Conservation (phyloP, 208 protist genomes). For the Ichthyophonus hoferi region DNA sequence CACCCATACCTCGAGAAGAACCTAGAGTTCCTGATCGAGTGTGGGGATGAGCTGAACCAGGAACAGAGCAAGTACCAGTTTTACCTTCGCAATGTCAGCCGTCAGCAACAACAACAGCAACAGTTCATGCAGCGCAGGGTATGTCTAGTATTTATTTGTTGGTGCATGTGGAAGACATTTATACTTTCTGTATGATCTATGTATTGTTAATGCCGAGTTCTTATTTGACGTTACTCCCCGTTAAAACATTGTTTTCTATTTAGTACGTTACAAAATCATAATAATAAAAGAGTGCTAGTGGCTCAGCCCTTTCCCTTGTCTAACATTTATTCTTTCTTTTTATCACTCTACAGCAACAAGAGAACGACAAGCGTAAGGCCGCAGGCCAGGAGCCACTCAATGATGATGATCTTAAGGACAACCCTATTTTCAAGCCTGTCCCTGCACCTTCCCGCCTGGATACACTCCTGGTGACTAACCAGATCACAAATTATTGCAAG, state of each 20-base stretch:
- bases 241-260: neutral
- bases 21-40: slow-evolving; percentile 55
- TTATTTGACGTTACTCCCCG: neutral
- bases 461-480: slow-evolving; percentile 58
- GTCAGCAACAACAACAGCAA: slow-evolving; percentile 27
- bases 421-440: slow-evolving; percentile 41
- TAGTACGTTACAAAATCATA: no score
- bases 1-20: slow-evolving; percentile 28
- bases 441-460: slow-evolving; percentile 55
- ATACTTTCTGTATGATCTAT: neutral
- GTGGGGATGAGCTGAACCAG: slow-evolving; percentile 45
- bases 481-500: slow-evolving; percentile 63
- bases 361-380: slow-evolving; percentile 16
- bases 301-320: no score
- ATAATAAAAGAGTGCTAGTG: no score
- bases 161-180: neutral
- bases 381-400: slow-evolving; percentile 16
- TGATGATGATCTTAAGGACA: slow-evolving; percentile 31
- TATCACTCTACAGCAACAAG: neutral
- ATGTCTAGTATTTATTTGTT: slow-evolving; percentile 1
- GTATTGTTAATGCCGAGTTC: no score
- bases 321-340: neutral
- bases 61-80: slow-evolving; percentile 47
- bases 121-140: neutral
- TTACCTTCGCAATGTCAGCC: slow-evolving; percentile 17